These are phyloP conservation scores for Macrolepiota dolichaula DNA, from an alignment of 768 basidiomycete genomes.

Conservation along the genomic window DNA sequence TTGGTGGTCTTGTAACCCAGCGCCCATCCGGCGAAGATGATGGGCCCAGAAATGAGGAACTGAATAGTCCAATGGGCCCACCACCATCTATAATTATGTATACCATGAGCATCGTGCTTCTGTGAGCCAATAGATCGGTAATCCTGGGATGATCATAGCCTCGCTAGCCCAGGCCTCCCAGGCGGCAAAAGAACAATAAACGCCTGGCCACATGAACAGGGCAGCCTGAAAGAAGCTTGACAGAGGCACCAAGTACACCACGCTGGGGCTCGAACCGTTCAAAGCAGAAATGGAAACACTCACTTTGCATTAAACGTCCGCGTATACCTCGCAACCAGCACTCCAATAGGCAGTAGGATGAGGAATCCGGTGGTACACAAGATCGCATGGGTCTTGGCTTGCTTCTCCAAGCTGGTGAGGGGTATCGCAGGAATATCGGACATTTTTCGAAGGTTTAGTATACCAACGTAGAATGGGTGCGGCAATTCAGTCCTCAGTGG, in stretches of 20 bases:
- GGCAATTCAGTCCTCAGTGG: neutral
- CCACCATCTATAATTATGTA: slow-evolving; percentile 38
- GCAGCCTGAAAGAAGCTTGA: neutral
- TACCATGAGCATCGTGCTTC: neutral
- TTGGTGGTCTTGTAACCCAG: slow-evolving; percentile 36
- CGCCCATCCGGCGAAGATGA: slow-evolving; percentile 50
- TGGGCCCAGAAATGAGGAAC: slow-evolving; percentile 44
- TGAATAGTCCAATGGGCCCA: slow-evolving; percentile 49
- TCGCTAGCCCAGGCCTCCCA: neutral
- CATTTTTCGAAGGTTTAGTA: neutral
- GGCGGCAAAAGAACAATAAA: neutral
- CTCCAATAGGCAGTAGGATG: slow-evolving; percentile 56
- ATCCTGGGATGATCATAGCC: neutral
- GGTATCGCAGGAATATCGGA: neutral
- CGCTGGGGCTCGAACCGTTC: neutral
- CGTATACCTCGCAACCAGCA: slow-evolving; percentile 49
- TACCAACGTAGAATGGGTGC: neutral
- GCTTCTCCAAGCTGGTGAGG: slow-evolving; percentile 25
- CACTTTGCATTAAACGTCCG: slow-evolving; percentile 48
- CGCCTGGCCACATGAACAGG: neutral
- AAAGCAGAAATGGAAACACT: slow-evolving; percentile 15
- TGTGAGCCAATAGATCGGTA: neutral
- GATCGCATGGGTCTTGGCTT: slow-evolving; percentile 45
- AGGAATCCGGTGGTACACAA: slow-evolving; percentile 52
- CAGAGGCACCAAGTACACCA: neutral